A percentile compares a stretch with the other conserved stretches of the same genome.
phyloP scores from a whole-genome alignment of 257 asterid species.

The Jacaranda mimosifolia region DNA sequence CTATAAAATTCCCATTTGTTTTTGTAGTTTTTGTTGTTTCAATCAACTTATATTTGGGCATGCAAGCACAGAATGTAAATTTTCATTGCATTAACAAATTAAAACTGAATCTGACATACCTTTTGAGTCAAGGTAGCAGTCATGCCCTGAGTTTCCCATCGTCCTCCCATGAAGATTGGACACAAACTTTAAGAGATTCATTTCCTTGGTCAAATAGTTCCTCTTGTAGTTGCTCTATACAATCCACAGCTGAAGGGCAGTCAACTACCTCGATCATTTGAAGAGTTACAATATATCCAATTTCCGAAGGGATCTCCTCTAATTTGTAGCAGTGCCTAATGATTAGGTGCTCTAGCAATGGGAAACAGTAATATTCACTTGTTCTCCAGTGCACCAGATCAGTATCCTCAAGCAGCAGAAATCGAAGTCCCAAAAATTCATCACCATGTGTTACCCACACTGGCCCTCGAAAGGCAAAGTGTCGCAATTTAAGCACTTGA shows the following conservation, averaged over 20 bases:
- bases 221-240: too few relatives aligned
- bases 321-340: neutral
- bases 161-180: too few relatives aligned
- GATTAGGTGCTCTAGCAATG: neutral
- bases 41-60: too few relatives aligned
- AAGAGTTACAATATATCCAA: neutral
- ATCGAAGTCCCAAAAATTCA: neutral
- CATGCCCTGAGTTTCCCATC: too few relatives aligned
- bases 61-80: too few relatives aligned
- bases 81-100: too few relatives aligned
- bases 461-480: constrained; percentile 12
- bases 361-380: neutral
- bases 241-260: neutral
- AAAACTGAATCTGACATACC: too few relatives aligned
- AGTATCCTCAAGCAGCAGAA: constrained; percentile 21
- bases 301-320: neutral
- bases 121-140: too few relatives aligned
- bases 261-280: neutral
- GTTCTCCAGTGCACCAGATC: constrained; percentile 14
- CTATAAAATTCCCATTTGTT: too few relatives aligned
- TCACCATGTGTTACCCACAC: neutral
- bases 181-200: too few relatives aligned
- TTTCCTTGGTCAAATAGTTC: too few relatives aligned
- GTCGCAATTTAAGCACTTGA: neutral
- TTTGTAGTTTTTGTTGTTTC: too few relatives aligned